Evolutionary conservation across 2,329 filamentous ascomycete species (phyloP), one percentile per base, ranked within the genome.

Genomic region (Botrytis cinerea): DNA sequence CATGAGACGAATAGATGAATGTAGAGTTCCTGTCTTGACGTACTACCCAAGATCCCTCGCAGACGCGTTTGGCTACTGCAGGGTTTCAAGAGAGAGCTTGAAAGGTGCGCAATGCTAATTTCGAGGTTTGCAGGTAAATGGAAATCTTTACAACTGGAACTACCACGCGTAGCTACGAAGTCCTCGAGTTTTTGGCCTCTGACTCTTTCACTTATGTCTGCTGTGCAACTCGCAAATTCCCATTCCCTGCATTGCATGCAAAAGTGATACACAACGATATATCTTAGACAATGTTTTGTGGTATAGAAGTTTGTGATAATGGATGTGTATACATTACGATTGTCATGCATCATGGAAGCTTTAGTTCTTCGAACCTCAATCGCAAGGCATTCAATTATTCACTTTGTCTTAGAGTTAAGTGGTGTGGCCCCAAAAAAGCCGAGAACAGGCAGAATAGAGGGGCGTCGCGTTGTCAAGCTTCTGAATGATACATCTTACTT

Each of bases 381-480:
- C 66, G 66, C 66, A 68, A 68, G 66, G 66, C 66, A 68, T 40
- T 38, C 35, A 43, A 10, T 57, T 25, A 40, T 32, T 57, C 46
- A 68, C 46, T 35, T 38, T 28, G 51, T 57, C n/a, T 57, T 57
- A 18, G 40, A 61, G 59, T 6, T 61, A 28, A 32, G 57, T 60
- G 28, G 38, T 45, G 61, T 45, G 40, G n/a, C 40, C 40, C 61
- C 22, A 46, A 43, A 64, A 57, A 57, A 32, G 48, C 70, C 70
- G 46, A 72, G 61, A 72, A 67, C 61, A 46, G 70, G 61, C 70
- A 72, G 45, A 69, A 69, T 43, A 69, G 64, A 68, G 66, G 66
- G 66, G 46, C 38, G 70, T 51, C 70, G 70, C 61, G 60, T 72
- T 67, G 70, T 72, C 60, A 68, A 69, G 35, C 48, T 69, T 43